Base-by-base conservation (phyloP, 1,284 basidiomycete species). In the Fomitopsis pinicola region DNA sequence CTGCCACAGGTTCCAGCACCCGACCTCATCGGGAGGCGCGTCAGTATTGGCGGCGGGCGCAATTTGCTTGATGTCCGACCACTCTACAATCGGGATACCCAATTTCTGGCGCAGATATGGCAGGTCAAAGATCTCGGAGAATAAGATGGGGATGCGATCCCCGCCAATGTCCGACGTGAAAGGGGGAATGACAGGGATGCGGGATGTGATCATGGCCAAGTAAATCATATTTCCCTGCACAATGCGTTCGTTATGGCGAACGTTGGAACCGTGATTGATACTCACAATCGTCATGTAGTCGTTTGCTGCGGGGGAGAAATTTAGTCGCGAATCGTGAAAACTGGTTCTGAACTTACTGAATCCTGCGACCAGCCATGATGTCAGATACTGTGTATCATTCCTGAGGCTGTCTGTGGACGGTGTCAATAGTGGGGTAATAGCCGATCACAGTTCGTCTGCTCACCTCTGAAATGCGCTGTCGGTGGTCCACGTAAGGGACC, bases 1-100 rank as follows among this genome's bases (percentile, higher is more conserved):
- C 75, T 69, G 75, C 82, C 81, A 85, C 12, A 81, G 71, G 66
- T 79, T 81, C 88, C 87, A 89, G 71, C 88, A 90, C 12, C 88
- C 88, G 35, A 90, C 63, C n/a, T 81, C 77, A 42, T 90, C 87
- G 12, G 38, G 55, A 4, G 52, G 52, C 42, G 64, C 33, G 1
- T 28, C 33, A 8, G 57, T 50, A 12, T 46, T 28, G 48, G 69
- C 68, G 14, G 63, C 50, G 55, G 61, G 66, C n/a, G 58, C 62
- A 19, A 63, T 54, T 48, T 74, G 64, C 64, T 78, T 78, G 63
- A 78, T 66, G 56, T 77, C 73, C 17, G 64, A 62, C 76, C 76
- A 79, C 64, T 79, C 76, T 50, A 79, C 65, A 14, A 79, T 66
- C 12, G 76, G 75, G 30, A 62, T 59, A 50, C 65, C 48, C 35